A percentile compares a stretch with the other conserved stretches of the same genome.
Conservation (phyloP, 495 filamentous ascomycete species). For the Tuber indicum region DNA sequence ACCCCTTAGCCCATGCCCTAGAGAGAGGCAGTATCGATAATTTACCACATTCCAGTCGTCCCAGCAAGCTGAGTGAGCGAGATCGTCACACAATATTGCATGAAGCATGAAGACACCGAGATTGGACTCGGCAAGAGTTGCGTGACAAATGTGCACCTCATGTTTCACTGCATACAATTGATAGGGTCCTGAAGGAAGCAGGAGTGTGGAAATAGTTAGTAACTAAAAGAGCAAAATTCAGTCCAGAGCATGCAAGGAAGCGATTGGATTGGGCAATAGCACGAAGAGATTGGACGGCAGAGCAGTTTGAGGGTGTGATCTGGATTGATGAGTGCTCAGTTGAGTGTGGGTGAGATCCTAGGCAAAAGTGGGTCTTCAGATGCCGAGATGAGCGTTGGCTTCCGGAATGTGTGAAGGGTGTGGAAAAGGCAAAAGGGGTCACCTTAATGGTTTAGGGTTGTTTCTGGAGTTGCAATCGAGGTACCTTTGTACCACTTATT, state of each 20-base stretch:
- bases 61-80: too few species aligned
- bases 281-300: not conserved
- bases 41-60: not conserved
- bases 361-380: slow-evolving; percentile 20
- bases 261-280: too few species aligned
- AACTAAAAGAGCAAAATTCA: too few species aligned
- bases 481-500: slow-evolving; percentile 9
- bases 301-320: slow-evolving; percentile 24
- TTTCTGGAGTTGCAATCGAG: slow-evolving; percentile 14
- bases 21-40: not conserved
- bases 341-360: slow-evolving; percentile 8
- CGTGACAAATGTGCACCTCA: not conserved
- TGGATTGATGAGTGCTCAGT: slow-evolving; percentile 31
- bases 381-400: slow-evolving; percentile 9
- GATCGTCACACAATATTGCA: too few species aligned
- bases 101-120: too few species aligned
- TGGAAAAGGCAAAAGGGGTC: slow-evolving; percentile 6
- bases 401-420: slow-evolving; percentile 12
- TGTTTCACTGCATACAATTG: not conserved
- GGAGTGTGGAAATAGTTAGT: not conserved
- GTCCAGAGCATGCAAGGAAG: too few species aligned
- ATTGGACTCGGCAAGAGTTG: too few species aligned
- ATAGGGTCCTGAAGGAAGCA: not conserved
- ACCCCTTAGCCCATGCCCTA: not conserved
- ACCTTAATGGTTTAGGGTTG: slow-evolving; percentile 22